phyloP scores from a whole-genome alignment of 129 eudicot genomes.

The Deinandra increscens region DNA sequence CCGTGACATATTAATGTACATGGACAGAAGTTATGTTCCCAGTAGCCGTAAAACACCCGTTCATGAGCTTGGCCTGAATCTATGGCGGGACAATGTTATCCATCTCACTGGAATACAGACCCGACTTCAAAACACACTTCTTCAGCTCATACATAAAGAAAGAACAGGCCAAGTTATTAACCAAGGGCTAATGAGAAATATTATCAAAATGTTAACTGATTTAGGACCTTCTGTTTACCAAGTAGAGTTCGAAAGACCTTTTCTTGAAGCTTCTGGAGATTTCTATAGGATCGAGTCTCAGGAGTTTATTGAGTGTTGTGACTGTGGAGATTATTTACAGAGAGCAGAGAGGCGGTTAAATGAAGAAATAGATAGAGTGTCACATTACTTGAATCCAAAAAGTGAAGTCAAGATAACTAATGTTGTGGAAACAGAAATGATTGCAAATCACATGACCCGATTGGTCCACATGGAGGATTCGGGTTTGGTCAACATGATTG shows the following conservation, averaged over 20 bases:
- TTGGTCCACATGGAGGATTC: too few species aligned
- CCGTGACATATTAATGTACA: slow-evolving; percentile 1
- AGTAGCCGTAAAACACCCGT: neutral
- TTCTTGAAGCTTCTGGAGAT: neutral
- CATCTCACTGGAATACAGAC: neutral
- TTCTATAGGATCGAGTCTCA: neutral
- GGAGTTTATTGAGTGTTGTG: too few species aligned
- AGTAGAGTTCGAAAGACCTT: neutral
- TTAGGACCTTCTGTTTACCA: neutral
- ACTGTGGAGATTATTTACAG: too few species aligned
- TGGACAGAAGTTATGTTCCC: neutral
- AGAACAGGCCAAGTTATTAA: neutral
- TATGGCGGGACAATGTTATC: neutral
- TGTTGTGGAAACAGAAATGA: too few species aligned
- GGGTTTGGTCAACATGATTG: too few species aligned
- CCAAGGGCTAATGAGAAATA: neutral
- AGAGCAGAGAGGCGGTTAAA: too few species aligned
- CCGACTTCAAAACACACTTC: neutral
- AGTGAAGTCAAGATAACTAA: too few species aligned
- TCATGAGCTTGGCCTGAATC: slow-evolving; percentile 4
- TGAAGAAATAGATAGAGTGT: too few species aligned
- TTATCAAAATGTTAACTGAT: neutral
- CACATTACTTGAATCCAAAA: too few species aligned
- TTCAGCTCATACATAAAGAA: neutral
- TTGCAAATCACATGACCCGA: too few species aligned